phyloP scores from a whole-genome alignment of 2,329 filamentous ascomycete genomes.

The Penicillium frequentans region DNA sequence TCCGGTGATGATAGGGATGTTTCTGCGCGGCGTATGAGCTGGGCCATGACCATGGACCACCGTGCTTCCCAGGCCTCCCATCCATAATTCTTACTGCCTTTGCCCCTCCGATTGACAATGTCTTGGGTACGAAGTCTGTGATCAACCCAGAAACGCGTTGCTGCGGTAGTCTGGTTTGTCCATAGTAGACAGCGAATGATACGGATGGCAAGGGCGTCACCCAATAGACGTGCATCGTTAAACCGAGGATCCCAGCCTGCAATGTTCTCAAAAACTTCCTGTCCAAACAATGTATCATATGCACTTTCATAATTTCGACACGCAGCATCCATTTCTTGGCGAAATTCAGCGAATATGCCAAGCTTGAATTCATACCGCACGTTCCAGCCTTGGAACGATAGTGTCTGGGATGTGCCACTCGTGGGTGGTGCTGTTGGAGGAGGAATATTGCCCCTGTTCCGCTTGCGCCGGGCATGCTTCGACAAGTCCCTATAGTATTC shows the following conservation, averaged over 20 bases:
- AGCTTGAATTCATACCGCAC: constrained; percentile 94
- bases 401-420: constrained; percentile 76
- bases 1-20: constrained; percentile 46
- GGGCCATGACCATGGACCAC: constrained; percentile 63
- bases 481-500: constrained; percentile 94
- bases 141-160: constrained; percentile 74
- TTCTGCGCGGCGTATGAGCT: constrained; percentile 56
- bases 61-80: constrained; percentile 93
- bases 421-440: constrained; percentile 81
- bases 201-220: constrained; percentile 78
- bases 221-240: constrained; percentile 86
- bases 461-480: constrained; percentile 88
- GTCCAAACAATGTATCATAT: constrained; percentile 77
- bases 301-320: constrained; percentile 83
- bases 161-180: constrained; percentile 74
- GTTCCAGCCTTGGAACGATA: constrained; percentile 87
- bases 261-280: constrained; percentile 83
- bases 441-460: constrained; percentile 73
- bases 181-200: constrained; percentile 80
- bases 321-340: constrained; percentile 87
- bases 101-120: constrained; percentile 78
- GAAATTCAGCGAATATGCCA: constrained; percentile 85
- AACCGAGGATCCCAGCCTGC: constrained; percentile 88
- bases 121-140: constrained; percentile 74
- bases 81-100: constrained; percentile 83